Evolutionary conservation across 2,329 filamentous ascomycete genomes (phyloP).

Genomic region (Mycogone perniciosa): DNA sequence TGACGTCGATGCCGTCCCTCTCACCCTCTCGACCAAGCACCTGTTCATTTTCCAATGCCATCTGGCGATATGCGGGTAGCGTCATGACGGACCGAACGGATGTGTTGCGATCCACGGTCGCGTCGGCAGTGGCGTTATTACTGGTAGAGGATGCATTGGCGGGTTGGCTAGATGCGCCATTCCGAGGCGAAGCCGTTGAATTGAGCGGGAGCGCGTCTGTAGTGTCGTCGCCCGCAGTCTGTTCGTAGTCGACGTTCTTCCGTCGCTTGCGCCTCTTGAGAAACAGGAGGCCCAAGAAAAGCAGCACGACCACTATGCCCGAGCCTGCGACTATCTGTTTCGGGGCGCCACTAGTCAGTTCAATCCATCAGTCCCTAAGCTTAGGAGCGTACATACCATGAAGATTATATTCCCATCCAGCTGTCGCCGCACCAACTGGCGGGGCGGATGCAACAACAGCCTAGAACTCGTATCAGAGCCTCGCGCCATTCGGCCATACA

Average conservation of each 20-base stretch:
- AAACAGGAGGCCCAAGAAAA: neutral
- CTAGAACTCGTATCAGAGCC: constrained; percentile 3
- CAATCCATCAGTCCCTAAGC: neutral
- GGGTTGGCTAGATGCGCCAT: neutral
- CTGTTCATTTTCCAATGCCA: constrained; percentile 68
- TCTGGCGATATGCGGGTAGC: constrained; percentile 73
- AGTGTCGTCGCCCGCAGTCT: constrained; percentile 12
- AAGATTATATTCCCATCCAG: constrained; percentile 6
- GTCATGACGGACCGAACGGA: constrained; percentile 93
- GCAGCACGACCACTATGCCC: neutral
- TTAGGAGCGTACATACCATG: constrained; percentile 10
- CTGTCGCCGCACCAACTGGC: constrained; percentile 7
- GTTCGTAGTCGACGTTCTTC: too few species aligned
- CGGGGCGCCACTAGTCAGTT: neutral
- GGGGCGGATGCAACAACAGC: constrained; percentile 9
- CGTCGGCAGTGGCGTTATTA: constrained; percentile 22
- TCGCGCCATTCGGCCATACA: constrained; percentile 8
- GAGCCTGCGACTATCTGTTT: constrained; percentile 5
- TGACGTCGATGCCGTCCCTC: constrained; percentile 81
- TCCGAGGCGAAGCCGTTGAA: constrained; percentile 12
- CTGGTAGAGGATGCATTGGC: constrained; percentile 1
- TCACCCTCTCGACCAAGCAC: constrained; percentile 87
- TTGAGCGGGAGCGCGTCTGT: constrained; percentile 22
- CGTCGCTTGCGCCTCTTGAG: constrained; percentile 14
- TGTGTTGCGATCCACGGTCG: constrained; percentile 68